Evolutionary conservation across 768 basidiomycete genomes (phyloP).

Genomic region (Candolleomyces aberdarensis): DNA sequence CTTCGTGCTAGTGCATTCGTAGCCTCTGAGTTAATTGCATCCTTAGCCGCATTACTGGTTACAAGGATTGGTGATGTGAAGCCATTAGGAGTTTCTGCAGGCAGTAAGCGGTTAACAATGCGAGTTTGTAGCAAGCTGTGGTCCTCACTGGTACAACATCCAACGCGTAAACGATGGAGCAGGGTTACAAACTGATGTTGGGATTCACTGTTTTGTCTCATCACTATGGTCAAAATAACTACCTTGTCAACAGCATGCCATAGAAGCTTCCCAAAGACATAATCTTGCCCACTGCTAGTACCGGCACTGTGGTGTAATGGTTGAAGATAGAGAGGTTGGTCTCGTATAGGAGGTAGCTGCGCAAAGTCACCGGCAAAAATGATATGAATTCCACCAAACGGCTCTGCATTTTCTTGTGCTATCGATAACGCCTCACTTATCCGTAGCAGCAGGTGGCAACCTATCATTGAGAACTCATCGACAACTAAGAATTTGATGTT

Average conservation of each 20-base stretch:
- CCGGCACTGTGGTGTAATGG: not conserved
- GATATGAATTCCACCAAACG: conserved; percentile 28
- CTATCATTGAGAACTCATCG: conserved; percentile 6
- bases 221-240: not conserved
- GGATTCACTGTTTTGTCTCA: not conserved
- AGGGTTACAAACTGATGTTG: not conserved
- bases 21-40: conserved; percentile 6
- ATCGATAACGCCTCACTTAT: conserved; percentile 5
- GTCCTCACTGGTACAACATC: not conserved
- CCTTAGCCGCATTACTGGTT: conserved; percentile 5
- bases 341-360: conserved; percentile 24
- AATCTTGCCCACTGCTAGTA: not conserved
- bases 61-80: conserved; percentile 5
- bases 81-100: not conserved
- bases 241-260: not conserved
- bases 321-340: not conserved
- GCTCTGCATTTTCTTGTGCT: conserved; percentile 11
- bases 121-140: not conserved
- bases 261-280: not conserved
- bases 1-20: no score
- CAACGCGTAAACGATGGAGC: not conserved
- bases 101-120: not conserved
- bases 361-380: conserved; percentile 35
- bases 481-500: not conserved
- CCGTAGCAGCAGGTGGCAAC: not conserved